Percentiles rank a stretch among this genome's conserved stretches.
Evolutionary conservation across 2,329 filamentous ascomycete species (phyloP).

Genomic region (Emmonsiellopsis sp.): DNA sequence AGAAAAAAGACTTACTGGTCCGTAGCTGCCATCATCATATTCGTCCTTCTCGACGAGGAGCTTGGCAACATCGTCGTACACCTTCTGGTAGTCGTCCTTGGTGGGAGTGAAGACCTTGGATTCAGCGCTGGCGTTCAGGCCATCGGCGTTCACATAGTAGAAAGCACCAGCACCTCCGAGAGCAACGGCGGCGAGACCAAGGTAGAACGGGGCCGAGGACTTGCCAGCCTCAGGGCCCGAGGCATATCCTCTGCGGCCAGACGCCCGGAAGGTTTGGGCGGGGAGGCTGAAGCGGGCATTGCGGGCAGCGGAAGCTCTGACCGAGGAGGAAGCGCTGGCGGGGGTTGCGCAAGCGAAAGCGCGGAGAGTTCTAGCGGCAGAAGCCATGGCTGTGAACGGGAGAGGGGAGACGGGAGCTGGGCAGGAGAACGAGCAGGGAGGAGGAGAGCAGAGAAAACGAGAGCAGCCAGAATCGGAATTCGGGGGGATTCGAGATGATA

Average conservation of each 20-base stretch:
- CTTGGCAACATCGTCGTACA: slow-evolving; percentile 79
- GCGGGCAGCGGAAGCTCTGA: slow-evolving; percentile 29
- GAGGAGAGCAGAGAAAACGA: slow-evolving; percentile 4
- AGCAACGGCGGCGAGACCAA: slow-evolving; percentile 48
- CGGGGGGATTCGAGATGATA: neutral
- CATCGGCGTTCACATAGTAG: slow-evolving; percentile 50
- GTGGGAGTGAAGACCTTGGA: slow-evolving; percentile 58
- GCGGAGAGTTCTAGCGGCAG: slow-evolving; percentile 33
- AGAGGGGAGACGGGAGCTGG: neutral
- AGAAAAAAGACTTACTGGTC: slow-evolving; percentile 48
- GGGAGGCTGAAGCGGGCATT: slow-evolving; percentile 48
- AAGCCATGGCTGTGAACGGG: slow-evolving; percentile 24
- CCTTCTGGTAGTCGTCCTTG: slow-evolving; percentile 85
- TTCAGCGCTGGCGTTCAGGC: slow-evolving; percentile 36
- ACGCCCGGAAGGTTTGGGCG: slow-evolving; percentile 62
- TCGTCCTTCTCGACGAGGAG: slow-evolving; percentile 80
- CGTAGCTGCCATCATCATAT: slow-evolving; percentile 95
- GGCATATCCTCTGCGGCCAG: slow-evolving; percentile 70
- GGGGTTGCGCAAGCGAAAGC: slow-evolving; percentile 32
- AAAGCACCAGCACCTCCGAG: slow-evolving; percentile 57
- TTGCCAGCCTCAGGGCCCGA: slow-evolving; percentile 47
- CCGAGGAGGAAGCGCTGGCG: slow-evolving; percentile 23
- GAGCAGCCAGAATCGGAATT: slow-evolving; percentile 2
- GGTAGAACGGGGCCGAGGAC: slow-evolving; percentile 45
- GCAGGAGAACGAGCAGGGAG: slow-evolving; percentile 4